A percentile compares a stretch with the other conserved stretches of the same genome.
Evolutionary conservation across 1,284 basidiomycete genomes (phyloP).

Genomic region (Melampsora medusae): DNA sequence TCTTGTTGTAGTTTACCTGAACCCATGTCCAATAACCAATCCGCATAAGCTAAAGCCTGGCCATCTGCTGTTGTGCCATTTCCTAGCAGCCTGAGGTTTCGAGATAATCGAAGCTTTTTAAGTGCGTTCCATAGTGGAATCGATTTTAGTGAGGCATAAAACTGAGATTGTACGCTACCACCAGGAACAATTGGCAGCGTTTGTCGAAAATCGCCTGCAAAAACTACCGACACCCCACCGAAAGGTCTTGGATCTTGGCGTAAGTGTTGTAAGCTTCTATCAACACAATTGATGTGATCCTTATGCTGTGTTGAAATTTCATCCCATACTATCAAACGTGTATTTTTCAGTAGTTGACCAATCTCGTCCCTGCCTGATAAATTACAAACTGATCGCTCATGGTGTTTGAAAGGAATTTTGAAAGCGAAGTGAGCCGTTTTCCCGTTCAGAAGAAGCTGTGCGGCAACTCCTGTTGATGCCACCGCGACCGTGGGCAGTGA

Average conservation of each 20-base stretch:
- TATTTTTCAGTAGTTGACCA: neutral
- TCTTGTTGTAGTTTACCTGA: too few species aligned
- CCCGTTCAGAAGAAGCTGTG: too few species aligned
- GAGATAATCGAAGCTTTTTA: too few species aligned
- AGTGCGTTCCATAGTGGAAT: neutral
- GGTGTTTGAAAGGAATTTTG: neutral
- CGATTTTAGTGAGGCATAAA: neutral
- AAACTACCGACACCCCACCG: conserved; percentile 3
- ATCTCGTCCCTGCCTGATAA: neutral
- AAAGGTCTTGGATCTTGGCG: neutral
- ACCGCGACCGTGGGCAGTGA: too few species aligned
- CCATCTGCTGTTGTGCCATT: too few species aligned
- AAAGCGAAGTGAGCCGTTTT: neutral
- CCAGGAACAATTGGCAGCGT: neutral
- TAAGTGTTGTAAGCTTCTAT: neutral
- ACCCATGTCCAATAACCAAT: too few species aligned
- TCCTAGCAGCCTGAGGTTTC: too few species aligned
- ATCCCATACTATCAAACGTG: conserved; percentile 5
- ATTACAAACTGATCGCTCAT: neutral
- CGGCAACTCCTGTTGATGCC: neutral
- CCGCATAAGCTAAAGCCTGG: too few species aligned
- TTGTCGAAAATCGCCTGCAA: conserved; percentile 5
- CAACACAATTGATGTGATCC: neutral
- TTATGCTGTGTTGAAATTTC: neutral
- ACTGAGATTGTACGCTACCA: neutral